Evolutionary conservation across 129 eudicot genomes (phyloP).

Genomic region (Sambucus nigra): DNA sequence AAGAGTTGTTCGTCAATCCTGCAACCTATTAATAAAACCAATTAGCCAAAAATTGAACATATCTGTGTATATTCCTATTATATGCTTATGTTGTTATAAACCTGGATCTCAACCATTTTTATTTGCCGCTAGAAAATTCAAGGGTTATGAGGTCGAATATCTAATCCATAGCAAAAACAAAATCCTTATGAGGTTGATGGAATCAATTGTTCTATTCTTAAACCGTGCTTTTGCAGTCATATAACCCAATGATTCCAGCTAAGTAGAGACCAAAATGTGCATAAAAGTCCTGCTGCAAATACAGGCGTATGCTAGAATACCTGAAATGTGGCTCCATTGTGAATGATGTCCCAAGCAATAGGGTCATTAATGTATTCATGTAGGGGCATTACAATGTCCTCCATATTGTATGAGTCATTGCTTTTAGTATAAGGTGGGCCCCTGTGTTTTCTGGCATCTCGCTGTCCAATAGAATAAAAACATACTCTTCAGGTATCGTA

Average conservation of each 20-base stretch:
- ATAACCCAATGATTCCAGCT: not conserved
- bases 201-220: not conserved
- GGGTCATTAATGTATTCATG: slow-evolving; percentile 75
- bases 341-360: slow-evolving; percentile 64
- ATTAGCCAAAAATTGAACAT: not conserved
- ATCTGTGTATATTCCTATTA: not conserved
- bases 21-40: slow-evolving; percentile 42
- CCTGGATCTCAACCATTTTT: not conserved
- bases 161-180: not conserved
- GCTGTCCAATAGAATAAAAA: slow-evolving; percentile 32
- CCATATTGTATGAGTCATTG: slow-evolving; percentile 69
- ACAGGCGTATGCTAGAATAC: slow-evolving; percentile 31
- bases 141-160: not conserved
- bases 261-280: not conserved
- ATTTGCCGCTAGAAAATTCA: not conserved
- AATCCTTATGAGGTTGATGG: not conserved
- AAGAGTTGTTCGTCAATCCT: slow-evolving; percentile 90
- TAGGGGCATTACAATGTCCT: slow-evolving; percentile 72
- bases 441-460: slow-evolving; percentile 53
- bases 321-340: slow-evolving; percentile 99
- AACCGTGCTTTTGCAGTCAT: too few species aligned
- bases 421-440: slow-evolving; percentile 28
- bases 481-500: not conserved
- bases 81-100: not conserved
- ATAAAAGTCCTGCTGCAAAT: slow-evolving; percentile 1